phyloP scores from a whole-genome alignment of 768 basidiomycete species.

The Rhodosporidiobolus sp. region DNA sequence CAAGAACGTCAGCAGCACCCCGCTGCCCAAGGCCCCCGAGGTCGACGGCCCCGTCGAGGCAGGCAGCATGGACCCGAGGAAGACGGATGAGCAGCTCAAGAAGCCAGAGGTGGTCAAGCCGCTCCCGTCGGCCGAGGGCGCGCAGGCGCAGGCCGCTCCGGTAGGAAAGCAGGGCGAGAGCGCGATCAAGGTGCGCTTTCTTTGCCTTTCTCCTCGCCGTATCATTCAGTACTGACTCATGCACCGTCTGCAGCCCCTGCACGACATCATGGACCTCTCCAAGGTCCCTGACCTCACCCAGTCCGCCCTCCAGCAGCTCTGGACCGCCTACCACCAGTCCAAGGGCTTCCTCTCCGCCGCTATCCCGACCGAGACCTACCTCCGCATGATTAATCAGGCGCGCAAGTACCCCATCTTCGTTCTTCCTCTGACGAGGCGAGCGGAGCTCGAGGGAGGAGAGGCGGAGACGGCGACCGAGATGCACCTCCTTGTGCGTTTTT shows the following conservation, averaged over 20 bases:
- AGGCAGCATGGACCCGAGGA: conserved; percentile 14
- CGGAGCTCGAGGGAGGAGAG: conserved; percentile 58
- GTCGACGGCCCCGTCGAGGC: conserved; percentile 11
- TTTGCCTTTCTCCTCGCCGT: accelerated
- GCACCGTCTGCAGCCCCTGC: conserved; percentile 61
- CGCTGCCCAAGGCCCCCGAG: not conserved
- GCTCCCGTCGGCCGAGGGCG: conserved; percentile 6
- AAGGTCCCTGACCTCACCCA: conserved; percentile 64
- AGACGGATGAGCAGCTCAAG: not conserved
- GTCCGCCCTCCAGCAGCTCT: conserved; percentile 72
- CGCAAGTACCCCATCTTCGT: conserved; percentile 73
- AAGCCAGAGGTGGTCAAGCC: conserved; percentile 17
- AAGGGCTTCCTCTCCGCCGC: conserved; percentile 81
- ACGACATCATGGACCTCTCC: conserved; percentile 72
- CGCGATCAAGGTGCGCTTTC: conserved; percentile 47
- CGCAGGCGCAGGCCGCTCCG: not conserved
- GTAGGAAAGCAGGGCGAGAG: conserved; percentile 13
- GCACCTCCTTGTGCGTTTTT: conserved; percentile 42
- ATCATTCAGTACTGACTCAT: not conserved
- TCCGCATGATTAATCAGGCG: conserved; percentile 64
- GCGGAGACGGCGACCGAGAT: conserved; percentile 52
- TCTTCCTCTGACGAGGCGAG: conserved; percentile 68
- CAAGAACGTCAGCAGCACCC: not conserved
- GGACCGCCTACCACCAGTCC: conserved; percentile 84
- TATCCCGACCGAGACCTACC: conserved; percentile 69